A percentile compares a stretch with the other conserved stretches of the same genome.
Conservation (phyloP, 73 alveolate species). For the Tetrahymena malaccensis region DNA sequence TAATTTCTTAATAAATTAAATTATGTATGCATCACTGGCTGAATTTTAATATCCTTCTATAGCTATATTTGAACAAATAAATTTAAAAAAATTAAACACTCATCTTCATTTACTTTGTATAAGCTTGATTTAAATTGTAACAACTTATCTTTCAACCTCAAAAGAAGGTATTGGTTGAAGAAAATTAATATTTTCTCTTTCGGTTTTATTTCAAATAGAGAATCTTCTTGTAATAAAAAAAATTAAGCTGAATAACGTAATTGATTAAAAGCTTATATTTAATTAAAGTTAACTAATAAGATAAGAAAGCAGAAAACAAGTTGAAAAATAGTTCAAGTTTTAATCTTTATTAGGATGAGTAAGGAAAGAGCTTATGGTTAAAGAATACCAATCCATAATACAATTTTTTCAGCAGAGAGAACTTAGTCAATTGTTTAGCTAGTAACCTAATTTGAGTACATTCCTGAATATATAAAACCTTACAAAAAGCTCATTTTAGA, state of each 20-base stretch:
- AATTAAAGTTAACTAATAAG: not conserved
- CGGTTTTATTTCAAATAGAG: not conserved
- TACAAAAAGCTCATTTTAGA: not conserved
- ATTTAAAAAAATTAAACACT: too few relatives aligned
- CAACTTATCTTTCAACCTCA: not conserved
- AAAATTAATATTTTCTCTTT: not conserved
- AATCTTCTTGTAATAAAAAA: not conserved
- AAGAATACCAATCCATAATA: not conserved
- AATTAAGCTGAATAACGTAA: not conserved
- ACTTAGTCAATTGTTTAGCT: not conserved
- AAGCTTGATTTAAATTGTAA: not conserved
- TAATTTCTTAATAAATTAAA: too few relatives aligned
- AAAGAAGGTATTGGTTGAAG: not conserved
- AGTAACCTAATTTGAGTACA: not conserved
- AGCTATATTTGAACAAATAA: too few relatives aligned
- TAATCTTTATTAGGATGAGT: not conserved
- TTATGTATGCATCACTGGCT: not conserved
- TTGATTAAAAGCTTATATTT: not conserved
- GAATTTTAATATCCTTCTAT: not conserved
- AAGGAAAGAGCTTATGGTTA: not conserved
- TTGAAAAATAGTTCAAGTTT: too few relatives aligned
- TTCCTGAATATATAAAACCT: not conserved
- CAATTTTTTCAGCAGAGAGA: not conserved
- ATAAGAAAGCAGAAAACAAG: not conserved
- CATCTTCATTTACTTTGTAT: not conserved